Evolutionary conservation across 129 eudicot species (phyloP).

Genomic region (Ambrosia trifida): DNA sequence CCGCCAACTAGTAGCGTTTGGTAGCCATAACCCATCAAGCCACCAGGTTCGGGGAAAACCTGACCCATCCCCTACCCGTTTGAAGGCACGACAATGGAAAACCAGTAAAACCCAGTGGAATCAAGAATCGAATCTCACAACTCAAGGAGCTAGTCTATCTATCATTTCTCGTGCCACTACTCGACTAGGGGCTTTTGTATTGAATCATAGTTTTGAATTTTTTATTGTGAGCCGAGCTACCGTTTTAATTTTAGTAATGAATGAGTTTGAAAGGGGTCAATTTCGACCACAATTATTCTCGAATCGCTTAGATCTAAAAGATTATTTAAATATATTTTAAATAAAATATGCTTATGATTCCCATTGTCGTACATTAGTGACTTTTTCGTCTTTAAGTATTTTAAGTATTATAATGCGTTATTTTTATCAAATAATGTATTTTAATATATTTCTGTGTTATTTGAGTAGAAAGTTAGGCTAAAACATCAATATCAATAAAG

Average conservation of each 20-base stretch:
- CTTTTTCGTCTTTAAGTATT: neutral
- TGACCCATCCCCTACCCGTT: no score
- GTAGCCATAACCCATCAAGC: no score
- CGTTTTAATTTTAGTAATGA: slow-evolving; percentile 2
- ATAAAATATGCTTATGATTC: neutral
- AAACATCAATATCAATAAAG: neutral
- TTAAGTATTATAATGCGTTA: neutral
- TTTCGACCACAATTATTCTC: neutral
- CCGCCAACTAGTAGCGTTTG: no score
- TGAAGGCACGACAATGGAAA: no score
- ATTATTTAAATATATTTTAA: neutral
- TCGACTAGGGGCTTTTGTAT: neutral
- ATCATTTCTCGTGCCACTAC: no score
- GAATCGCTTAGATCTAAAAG: slow-evolving; percentile 3
- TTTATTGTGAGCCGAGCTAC: neutral
- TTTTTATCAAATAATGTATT: neutral
- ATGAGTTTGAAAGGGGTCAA: neutral
- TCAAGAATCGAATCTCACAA: no score
- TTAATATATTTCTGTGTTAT: neutral
- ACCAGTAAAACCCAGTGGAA: no score
- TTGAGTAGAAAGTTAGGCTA: neutral
- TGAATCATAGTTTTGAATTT: neutral
- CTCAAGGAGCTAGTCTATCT: no score
- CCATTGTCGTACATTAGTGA: slow-evolving; percentile 15
- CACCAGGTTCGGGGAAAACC: no score